Conservation (phyloP, 2,329 filamentous ascomycete genomes). For the Boeremia lycopersici region DNA sequence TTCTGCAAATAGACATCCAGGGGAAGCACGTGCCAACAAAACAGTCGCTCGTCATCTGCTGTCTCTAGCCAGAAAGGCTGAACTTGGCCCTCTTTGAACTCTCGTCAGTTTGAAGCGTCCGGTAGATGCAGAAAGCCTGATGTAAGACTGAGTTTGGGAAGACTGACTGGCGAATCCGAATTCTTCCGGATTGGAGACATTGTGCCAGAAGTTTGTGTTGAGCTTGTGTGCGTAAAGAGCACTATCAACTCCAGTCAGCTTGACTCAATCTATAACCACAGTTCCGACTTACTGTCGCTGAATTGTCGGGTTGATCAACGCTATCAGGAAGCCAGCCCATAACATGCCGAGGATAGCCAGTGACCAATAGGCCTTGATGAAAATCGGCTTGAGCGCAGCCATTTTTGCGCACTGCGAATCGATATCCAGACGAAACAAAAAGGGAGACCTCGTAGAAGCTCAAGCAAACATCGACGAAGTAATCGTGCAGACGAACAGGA, state of each 20-base stretch:
- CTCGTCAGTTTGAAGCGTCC: constrained; percentile 4
- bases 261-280: not conserved
- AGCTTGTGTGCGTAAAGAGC: constrained; percentile 84
- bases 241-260: constrained; percentile 52
- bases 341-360: constrained; percentile 62
- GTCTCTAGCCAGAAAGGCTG: constrained; percentile 82
- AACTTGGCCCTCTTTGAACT: constrained; percentile 74
- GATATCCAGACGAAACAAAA: not conserved
- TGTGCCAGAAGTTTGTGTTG: constrained; percentile 72
- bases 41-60: constrained; percentile 76
- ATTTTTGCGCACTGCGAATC: constrained; percentile 20
- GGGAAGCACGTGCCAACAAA: constrained; percentile 90
- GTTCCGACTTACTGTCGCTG: constrained; percentile 74
- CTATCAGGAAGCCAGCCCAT: constrained; percentile 70
- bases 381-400: constrained; percentile 33
- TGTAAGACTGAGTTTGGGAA: too few relatives aligned
- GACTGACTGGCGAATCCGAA: constrained; percentile 82
- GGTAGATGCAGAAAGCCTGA: not conserved
- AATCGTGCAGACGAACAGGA: constrained; percentile 8
- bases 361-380: constrained; percentile 47
- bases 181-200: constrained; percentile 76
- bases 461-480: not conserved
- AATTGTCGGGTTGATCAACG: constrained; percentile 70
- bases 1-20: constrained; percentile 76
- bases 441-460: not conserved